Evolutionary conservation across 23 red algal species (phyloP), one percentile per base, ranked within the genome.

Genomic region (Pyropia haitanensis): DNA sequence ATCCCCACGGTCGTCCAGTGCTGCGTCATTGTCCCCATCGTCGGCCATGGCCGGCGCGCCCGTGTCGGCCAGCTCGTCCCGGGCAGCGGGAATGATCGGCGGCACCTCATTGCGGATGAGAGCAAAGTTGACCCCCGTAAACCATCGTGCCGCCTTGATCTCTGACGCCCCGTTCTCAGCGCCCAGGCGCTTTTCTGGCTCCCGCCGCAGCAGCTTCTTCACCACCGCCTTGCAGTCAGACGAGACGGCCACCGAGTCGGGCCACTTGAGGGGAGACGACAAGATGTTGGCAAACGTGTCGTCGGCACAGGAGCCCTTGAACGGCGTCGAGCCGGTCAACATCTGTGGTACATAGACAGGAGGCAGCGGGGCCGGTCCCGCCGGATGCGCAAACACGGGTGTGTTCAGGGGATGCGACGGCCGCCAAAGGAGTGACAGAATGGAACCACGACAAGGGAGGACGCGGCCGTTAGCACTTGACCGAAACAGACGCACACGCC

Each of bases 231-330:
- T 96, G 74, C 91, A 96, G 29, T 89, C 83, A 18, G 60, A 60
- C 18, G 76, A 76, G 10, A 96, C 59, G 49, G 63, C 73, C 33
- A 96, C 61, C 31, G 73, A 78, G 33, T 88, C 79, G 0, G 80
- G 82, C 27, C 70, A 88, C 48, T 77, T 83, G 8, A 96, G 53
- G 19, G 71, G 60, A n/a, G 76, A 59, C 56, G 61, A 67, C 17
- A 89, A 63, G 71, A 96, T 96, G 51, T 90, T 89, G 58, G 79
- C 80, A 30, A 96, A 96, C 5, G 91, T 96, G 57, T 96, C 91
- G 39, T 96, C 85, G 1, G 65, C 76, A 50, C 79, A 77, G 24
- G 49, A 73, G 51, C 83, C 91, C 53, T 80, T 79, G 73, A 96
- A 96, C 14, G 91, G 91, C 24, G 91, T 96, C 6, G 79, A 84